A percentile compares a stretch with the other conserved stretches of the same genome.
phyloP scores from a whole-genome alignment of 192 early-diverging fungal species.

The Rhizophagus sp. region DNA sequence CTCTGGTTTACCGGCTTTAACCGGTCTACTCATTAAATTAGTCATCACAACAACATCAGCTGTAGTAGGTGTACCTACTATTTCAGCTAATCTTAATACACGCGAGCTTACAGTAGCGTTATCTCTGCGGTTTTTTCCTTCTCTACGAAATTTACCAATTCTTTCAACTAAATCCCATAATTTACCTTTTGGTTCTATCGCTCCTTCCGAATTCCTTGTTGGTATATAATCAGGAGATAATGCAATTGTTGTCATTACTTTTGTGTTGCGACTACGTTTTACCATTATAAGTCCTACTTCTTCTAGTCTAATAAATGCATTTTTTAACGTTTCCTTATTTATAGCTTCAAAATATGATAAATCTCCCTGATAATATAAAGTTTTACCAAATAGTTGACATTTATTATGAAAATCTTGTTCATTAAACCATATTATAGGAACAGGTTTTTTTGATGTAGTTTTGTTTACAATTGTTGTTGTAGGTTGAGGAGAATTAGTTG shows the following conservation, averaged over 20 bases:
- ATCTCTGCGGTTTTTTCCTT: conserved; percentile 85
- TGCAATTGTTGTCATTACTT: conserved; percentile 47
- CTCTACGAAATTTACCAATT: conserved; percentile 76
- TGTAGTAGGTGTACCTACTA: conserved; percentile 47
- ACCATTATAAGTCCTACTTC: conserved; percentile 68
- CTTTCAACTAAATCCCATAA: conserved; percentile 82
- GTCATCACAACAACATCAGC: conserved; percentile 26
- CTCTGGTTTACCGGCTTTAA: conserved; percentile 21
- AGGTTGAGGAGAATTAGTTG: conserved; percentile 24
- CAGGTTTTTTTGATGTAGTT: conserved; percentile 21
- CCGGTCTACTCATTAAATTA: conserved; percentile 25
- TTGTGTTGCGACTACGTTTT: conserved; percentile 46
- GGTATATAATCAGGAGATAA: conserved; percentile 51
- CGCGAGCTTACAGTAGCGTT: conserved; percentile 71
- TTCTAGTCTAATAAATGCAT: conserved; percentile 69
- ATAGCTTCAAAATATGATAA: conserved; percentile 77
- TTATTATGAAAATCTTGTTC: conserved; percentile 69
- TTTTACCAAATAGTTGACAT: conserved; percentile 77
- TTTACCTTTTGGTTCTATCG: conserved; percentile 55
- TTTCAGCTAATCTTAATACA: conserved; percentile 55
- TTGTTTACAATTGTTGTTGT: background rate
- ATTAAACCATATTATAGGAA: conserved; percentile 61
- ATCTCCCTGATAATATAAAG: conserved; percentile 81
- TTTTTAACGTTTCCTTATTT: conserved; percentile 83
- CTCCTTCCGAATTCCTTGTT: conserved; percentile 44